phyloP scores from a whole-genome alignment of 805 yeast species.

The Lipomyces yamadae region DNA sequence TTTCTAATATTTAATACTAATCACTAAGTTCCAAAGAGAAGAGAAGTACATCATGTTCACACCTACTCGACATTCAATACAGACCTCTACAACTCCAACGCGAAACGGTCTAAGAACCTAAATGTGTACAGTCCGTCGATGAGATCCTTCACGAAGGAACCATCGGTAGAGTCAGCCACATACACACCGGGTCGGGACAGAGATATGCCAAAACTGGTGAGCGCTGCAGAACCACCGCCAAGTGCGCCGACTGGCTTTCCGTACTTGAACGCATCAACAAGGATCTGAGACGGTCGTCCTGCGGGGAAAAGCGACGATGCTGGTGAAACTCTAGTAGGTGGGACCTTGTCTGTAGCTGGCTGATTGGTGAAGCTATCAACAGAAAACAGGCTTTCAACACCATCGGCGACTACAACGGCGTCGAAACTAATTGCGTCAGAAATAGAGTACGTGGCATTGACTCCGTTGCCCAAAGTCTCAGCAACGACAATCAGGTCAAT shows the following conservation, averaged over 20 bases:
- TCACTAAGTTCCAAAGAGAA: no score
- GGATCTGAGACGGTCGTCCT: slow-evolving; percentile 14
- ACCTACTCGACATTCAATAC: background rate
- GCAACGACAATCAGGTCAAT: slow-evolving; percentile 8
- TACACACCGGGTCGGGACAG: slow-evolving; percentile 15
- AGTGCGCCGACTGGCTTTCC: slow-evolving; percentile 14
- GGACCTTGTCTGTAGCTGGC: background rate
- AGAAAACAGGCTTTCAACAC: slow-evolving; percentile 10
- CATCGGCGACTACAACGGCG: slow-evolving; percentile 12
- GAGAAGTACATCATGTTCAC: background rate
- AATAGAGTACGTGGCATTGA: slow-evolving; percentile 9
- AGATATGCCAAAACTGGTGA: slow-evolving; percentile 9
- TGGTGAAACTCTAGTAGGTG: slow-evolving; percentile 5
- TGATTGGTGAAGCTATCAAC: slow-evolving; percentile 10
- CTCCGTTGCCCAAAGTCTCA: slow-evolving; percentile 11
- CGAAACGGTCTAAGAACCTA: slow-evolving; percentile 14
- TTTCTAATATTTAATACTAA: no score
- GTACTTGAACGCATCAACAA: slow-evolving; percentile 20
- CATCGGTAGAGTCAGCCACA: slow-evolving; percentile 5
- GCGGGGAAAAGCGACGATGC: slow-evolving; percentile 11
- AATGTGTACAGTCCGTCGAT: slow-evolving; percentile 9
- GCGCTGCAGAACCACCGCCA: slow-evolving; percentile 2
- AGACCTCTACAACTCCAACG: slow-evolving; percentile 38
- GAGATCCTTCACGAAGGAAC: slow-evolving; percentile 4
- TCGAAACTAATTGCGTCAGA: slow-evolving; percentile 9